These are phyloP conservation scores for Alternaria sp. DNA, from an alignment of 2,329 filamentous ascomycete species.

Conservation along the genomic window DNA sequence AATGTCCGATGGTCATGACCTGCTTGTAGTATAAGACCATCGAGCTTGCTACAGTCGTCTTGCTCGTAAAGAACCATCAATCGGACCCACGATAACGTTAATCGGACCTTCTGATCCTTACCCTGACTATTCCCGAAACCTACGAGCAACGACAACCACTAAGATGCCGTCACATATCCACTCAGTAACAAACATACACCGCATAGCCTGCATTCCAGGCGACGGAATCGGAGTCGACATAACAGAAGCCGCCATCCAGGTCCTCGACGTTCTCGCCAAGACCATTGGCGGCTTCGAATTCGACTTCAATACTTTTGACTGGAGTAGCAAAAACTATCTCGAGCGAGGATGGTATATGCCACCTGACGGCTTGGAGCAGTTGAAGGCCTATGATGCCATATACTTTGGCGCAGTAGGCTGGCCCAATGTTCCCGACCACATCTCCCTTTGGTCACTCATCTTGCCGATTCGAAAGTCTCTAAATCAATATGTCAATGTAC, in stretches of 20 bases:
- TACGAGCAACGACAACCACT: background rate
- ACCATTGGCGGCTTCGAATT: constrained; percentile 57
- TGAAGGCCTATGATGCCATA: constrained; percentile 64
- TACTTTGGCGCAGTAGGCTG: constrained; percentile 68
- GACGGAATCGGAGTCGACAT: constrained; percentile 47
- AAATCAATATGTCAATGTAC: constrained; percentile 74
- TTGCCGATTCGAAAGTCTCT: constrained; percentile 72
- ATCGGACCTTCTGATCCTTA: background rate
- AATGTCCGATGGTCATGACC: background rate
- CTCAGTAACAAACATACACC: constrained; percentile 39
- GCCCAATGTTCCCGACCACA: constrained; percentile 70
- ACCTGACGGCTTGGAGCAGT: constrained; percentile 58
- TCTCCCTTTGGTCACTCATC: constrained; percentile 72
- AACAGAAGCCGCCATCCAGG: constrained; percentile 37
- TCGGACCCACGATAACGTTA: background rate
- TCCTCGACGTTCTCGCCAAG: constrained; percentile 54
- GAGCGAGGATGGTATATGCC: constrained; percentile 63
- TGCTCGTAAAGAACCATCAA: background rate
- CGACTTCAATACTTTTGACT: constrained; percentile 62
- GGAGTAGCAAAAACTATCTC: constrained; percentile 59
- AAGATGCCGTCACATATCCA: constrained; percentile 39
- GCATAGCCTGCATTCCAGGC: constrained; percentile 44
- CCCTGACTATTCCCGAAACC: background rate
- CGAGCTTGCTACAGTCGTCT: background rate
- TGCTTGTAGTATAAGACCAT: background rate